Conservation (phyloP, 2,329 filamentous ascomycete species). For the Fusarium aywerte region DNA sequence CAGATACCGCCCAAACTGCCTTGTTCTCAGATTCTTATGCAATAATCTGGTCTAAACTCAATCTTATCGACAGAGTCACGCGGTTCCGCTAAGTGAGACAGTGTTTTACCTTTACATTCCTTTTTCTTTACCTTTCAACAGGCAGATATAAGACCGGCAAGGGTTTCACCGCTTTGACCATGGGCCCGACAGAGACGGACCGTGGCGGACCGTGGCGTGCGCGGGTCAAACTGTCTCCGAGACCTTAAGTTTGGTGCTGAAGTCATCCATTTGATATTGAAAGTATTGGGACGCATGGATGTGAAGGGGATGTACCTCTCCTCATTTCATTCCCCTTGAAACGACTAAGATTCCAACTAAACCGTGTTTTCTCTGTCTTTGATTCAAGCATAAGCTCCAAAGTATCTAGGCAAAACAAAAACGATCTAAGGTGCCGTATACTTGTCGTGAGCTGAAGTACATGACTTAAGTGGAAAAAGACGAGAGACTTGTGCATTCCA, state of each 20-base stretch:
- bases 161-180: background rate
- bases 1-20: background rate
- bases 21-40: background rate
- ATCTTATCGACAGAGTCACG: background rate
- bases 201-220: constrained; percentile 1
- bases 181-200: background rate
- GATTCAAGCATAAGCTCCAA: background rate
- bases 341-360: background rate
- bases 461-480: background rate
- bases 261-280: background rate
- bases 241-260: background rate
- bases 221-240: background rate
- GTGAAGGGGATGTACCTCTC: background rate
- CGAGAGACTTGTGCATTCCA: background rate
- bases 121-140: background rate
- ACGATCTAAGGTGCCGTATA: background rate
- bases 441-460: background rate
- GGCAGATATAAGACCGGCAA: background rate
- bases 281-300: background rate
- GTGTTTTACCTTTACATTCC: background rate
- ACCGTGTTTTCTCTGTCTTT: background rate
- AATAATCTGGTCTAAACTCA: background rate
- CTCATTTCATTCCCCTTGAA: background rate
- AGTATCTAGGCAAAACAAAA: background rate
- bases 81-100: background rate